A percentile compares a stretch with the other conserved stretches of the same genome.
Conservation (phyloP, 495 filamentous ascomycete genomes). For the Chaetomium tenue region DNA sequence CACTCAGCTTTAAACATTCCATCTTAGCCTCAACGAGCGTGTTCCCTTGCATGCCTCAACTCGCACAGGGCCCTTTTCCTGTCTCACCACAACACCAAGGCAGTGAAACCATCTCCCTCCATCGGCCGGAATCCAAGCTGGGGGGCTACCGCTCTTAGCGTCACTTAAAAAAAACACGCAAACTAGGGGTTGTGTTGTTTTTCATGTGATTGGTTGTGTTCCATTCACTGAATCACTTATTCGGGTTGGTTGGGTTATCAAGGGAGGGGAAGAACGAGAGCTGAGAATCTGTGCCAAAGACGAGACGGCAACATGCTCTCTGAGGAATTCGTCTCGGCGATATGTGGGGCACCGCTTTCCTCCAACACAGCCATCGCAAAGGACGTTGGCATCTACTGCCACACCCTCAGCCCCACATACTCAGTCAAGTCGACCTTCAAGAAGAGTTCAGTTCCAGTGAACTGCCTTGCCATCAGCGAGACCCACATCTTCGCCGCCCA, state of each 20-base stretch:
- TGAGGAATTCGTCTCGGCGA: constrained; percentile 76
- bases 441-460: constrained; percentile 78
- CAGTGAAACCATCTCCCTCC: constrained; percentile 7
- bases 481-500: constrained; percentile 91
- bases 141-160: constrained; percentile 1
- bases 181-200: not conserved
- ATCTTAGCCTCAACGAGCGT: not conserved
- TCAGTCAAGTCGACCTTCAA: constrained; percentile 77
- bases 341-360: constrained; percentile 60
- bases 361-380: constrained; percentile 64
- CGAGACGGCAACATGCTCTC: constrained; percentile 61
- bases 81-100: constrained; percentile 17
- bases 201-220: constrained; percentile 1
- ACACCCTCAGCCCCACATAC: constrained; percentile 73
- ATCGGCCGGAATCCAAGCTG: constrained; percentile 16
- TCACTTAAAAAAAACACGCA: not conserved
- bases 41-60: constrained; percentile 12
- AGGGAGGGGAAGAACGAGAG: no score
- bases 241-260: not conserved
- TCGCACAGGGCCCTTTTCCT: constrained; percentile 2
- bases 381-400: constrained; percentile 80
- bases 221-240: not conserved
- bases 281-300: not conserved
- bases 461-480: constrained; percentile 75
- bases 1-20: not conserved